phyloP scores from a whole-genome alignment of 83 land plant species.

The Picea mariana region DNA sequence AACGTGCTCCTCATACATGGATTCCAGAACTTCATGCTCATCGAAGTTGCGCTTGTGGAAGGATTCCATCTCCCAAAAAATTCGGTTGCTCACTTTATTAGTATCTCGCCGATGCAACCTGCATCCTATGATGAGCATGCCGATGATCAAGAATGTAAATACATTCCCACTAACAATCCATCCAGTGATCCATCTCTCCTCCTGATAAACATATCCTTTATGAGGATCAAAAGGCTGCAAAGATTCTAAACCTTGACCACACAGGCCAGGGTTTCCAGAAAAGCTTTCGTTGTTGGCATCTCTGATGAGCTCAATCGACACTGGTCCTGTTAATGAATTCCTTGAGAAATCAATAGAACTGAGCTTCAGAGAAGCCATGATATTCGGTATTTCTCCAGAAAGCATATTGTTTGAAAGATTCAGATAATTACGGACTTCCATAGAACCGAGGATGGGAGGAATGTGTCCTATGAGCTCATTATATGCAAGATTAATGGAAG shows the following conservation, averaged over 20 bases:
- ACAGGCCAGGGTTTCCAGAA: conserved; percentile 48
- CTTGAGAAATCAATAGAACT: conserved; percentile 60
- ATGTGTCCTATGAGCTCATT: conserved; percentile 53
- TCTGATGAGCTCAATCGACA: conserved; percentile 50
- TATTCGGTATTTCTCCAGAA: conserved; percentile 58
- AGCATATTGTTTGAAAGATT: conserved; percentile 68
- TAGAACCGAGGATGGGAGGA: conserved; percentile 44
- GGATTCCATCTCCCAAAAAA: conserved; percentile 45
- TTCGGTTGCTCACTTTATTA: conserved; percentile 27
- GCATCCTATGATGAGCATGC: conserved; percentile 20
- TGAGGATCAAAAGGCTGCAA: conserved; percentile 20
- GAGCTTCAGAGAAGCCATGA: conserved; percentile 47
- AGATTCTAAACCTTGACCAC: conserved; percentile 30
- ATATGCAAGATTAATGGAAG: conserved; percentile 41
- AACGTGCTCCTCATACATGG: conserved; percentile 58
- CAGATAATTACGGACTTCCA: conserved; percentile 53
- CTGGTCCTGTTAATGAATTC: conserved; percentile 59
- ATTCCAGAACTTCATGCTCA: conserved; percentile 13
- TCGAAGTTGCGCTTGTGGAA: conserved; percentile 46
- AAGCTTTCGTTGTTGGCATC: conserved; percentile 40
- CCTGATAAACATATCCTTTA: conserved; percentile 13
- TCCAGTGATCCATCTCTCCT: conserved; percentile 22
- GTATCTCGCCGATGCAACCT: conserved; percentile 10
- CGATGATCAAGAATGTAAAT: conserved; percentile 18
- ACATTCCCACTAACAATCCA: conserved; percentile 40